Percentiles rank a stretch among this genome's conserved stretches.
Evolutionary conservation across 2,329 filamentous ascomycete species (phyloP).

Genomic region (Annulohypoxylon truncatum): DNA sequence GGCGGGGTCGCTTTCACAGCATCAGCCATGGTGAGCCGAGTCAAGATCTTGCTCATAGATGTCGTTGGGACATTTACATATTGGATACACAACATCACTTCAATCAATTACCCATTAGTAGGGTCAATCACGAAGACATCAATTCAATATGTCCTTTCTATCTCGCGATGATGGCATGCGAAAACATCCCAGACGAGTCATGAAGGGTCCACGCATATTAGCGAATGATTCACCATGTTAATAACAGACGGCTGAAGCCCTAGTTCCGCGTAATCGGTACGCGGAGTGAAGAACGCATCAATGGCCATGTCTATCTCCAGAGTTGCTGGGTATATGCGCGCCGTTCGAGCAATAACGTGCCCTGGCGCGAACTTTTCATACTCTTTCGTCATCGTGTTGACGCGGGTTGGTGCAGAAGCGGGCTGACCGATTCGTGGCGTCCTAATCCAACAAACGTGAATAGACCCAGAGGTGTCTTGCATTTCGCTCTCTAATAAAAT

Average conservation of each 20-base stretch:
- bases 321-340: constrained; percentile 54
- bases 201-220: neutral
- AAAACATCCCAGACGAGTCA: neutral
- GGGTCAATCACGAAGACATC: neutral
- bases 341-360: constrained; percentile 56
- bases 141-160: neutral
- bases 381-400: constrained; percentile 53
- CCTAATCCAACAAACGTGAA: no score
- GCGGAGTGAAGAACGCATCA: constrained; percentile 49
- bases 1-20: neutral
- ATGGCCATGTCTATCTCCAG: constrained; percentile 52
- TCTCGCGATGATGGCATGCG: neutral
- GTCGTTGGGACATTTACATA: constrained; percentile 6
- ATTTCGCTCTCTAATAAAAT: neutral
- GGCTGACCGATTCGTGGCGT: no score
- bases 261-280: constrained; percentile 43
- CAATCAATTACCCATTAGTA: neutral
- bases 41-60: neutral
- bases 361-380: no score
- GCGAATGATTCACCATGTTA: neutral
- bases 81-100: neutral
- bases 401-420: constrained; percentile 57
- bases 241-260: constrained; percentile 46
- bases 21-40: neutral
- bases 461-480: neutral